A percentile compares a stretch with the other conserved stretches of the same genome.
These are phyloP conservation scores for Protostelium mycophagum DNA, from an alignment of 78 protist species.

Conservation along the genomic window DNA sequence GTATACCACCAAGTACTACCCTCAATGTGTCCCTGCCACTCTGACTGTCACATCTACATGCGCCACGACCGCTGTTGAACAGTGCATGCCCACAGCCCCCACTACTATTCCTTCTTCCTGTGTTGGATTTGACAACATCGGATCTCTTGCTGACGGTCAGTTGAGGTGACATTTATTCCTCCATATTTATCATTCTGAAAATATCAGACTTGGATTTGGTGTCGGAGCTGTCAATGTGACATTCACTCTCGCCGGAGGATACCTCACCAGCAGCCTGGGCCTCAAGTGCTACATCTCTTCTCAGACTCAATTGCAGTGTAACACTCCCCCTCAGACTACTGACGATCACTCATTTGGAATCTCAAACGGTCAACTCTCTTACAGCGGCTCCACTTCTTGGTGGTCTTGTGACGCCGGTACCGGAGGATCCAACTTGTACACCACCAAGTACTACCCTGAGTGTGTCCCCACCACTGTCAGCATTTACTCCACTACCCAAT, in stretches of 20 bases:
- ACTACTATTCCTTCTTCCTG: background rate
- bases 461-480: background rate
- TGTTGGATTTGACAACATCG: background rate
- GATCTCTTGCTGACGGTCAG: background rate
- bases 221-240: background rate
- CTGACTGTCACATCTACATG: background rate
- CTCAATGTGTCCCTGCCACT: background rate
- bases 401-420: background rate
- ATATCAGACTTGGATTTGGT: background rate
- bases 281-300: background rate
- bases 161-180: too few relatives aligned
- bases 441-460: background rate
- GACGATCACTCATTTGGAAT: background rate
- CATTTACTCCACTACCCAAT: background rate
- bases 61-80: too few relatives aligned
- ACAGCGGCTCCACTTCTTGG: too few relatives aligned
- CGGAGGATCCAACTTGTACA: background rate
- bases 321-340: background rate
- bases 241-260: background rate
- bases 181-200: too few relatives aligned
- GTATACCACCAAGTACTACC: background rate
- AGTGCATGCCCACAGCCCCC: too few relatives aligned
- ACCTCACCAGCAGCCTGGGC: constrained; percentile 1
- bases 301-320: background rate
- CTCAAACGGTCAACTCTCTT: too few relatives aligned